Conservation (phyloP, 805 yeast species). For the Schwanniomyces polymorphus region DNA sequence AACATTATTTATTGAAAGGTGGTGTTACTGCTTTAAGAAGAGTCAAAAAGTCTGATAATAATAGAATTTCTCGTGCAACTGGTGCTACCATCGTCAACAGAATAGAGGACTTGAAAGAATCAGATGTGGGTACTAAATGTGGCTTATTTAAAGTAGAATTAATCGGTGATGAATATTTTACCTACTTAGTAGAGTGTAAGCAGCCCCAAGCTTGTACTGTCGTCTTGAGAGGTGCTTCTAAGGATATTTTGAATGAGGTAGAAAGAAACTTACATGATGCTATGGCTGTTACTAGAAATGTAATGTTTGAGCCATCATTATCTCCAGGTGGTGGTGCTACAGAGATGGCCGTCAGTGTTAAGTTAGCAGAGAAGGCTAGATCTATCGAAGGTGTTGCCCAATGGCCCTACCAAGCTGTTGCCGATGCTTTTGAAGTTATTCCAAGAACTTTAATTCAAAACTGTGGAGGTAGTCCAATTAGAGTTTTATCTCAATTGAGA, state of each 20-base stretch:
- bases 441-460: constrained; percentile 97
- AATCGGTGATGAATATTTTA: constrained; percentile 96
- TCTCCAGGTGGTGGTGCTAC: constrained; percentile 99
- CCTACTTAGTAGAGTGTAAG: constrained; percentile 76
- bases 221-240: constrained; percentile 91
- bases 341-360: constrained; percentile 95
- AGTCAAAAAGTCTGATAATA: constrained; percentile 92
- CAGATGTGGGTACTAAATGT: constrained; percentile 86
- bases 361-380: constrained; percentile 86
- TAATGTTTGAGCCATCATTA: constrained; percentile 88
- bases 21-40: constrained; percentile 92
- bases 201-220: constrained; percentile 94
- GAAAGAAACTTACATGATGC: constrained; percentile 98
- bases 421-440: constrained; percentile 97
- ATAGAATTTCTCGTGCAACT: constrained; percentile 94
- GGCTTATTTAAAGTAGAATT: constrained; percentile 90
- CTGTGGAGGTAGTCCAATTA: constrained; percentile 95
- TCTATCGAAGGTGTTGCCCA: constrained; percentile 91
- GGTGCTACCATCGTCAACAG: constrained; percentile 98
- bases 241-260: constrained; percentile 93
- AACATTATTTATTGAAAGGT: constrained; percentile 90
- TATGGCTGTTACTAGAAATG: constrained; percentile 95
- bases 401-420: constrained; percentile 99
- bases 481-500: constrained; percentile 84
- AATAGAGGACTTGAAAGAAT: constrained; percentile 88